phyloP scores from a whole-genome alignment of 1,284 basidiomycete species.

The Termitomyces sp. region DNA sequence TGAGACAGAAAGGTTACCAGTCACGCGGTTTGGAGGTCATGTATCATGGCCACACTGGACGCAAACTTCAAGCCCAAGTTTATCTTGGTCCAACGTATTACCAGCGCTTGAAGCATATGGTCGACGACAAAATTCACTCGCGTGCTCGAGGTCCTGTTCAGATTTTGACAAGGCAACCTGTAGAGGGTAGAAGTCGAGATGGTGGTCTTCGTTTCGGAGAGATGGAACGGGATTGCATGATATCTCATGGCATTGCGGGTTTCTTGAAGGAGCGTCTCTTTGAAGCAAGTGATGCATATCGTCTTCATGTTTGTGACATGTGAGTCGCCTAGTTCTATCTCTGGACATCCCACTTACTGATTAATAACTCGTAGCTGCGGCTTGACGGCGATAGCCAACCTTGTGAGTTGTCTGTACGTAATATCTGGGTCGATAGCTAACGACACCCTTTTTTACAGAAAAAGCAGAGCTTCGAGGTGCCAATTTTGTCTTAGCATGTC shows the following conservation, averaged over 20 bases:
- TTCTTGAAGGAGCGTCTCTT: conserved; percentile 96
- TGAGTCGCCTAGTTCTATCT: conserved; percentile 38
- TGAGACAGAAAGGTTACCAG: conserved; percentile 87
- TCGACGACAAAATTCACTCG: conserved; percentile 99
- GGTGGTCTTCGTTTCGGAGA: conserved; percentile 99
- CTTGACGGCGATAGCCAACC: conserved; percentile 90
- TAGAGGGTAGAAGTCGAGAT: conserved; percentile 98
- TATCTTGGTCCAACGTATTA: conserved; percentile 99
- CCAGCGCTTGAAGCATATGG: conserved; percentile 99
- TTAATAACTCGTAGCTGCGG: conserved; percentile 66
- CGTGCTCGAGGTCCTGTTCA: conserved; percentile 96
- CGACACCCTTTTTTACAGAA: conserved; percentile 41
- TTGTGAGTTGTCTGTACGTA: conserved; percentile 47
- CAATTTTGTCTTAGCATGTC: conserved; percentile 5
- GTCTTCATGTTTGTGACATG: conserved; percentile 95
- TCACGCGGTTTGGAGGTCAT: conserved; percentile 96
- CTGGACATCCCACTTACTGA: conserved; percentile 7
- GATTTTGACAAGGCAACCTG: conserved; percentile 95
- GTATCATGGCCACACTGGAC: conserved; percentile 98
- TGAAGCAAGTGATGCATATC: conserved; percentile 92
- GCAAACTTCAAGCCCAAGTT: conserved; percentile 95
- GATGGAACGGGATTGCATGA: conserved; percentile 99
- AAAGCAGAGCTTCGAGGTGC: conserved; percentile 79
- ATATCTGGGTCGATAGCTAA: conserved; percentile 1
- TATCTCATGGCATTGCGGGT: conserved; percentile 96